Percentiles rank a stretch among this genome's conserved stretches.
Evolutionary conservation across 768 basidiomycete species (phyloP).

Genomic region (Thelephora ganbajun): DNA sequence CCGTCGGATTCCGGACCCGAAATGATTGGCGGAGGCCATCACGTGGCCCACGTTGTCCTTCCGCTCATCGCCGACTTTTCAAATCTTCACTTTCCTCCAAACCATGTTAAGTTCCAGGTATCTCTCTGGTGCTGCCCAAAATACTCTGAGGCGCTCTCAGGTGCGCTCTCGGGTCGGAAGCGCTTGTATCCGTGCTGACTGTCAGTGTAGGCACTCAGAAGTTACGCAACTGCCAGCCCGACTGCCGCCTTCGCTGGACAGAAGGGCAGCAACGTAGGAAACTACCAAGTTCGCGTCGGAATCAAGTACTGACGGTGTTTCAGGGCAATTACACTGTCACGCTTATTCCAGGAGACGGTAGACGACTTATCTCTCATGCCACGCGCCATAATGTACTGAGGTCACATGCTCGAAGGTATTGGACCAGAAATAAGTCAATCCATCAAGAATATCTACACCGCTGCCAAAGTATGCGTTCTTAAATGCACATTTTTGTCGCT

Average conservation of each 20-base stretch:
- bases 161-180: constrained; percentile 20
- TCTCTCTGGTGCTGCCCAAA: constrained; percentile 40
- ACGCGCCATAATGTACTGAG: constrained; percentile 9
- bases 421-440: constrained; percentile 97
- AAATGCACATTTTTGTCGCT: neutral
- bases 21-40: constrained; percentile 3
- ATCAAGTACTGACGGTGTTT: neutral
- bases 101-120: constrained; percentile 50
- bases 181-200: neutral
- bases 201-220: constrained; percentile 33
- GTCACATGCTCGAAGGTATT: constrained; percentile 52
- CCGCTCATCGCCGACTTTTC: constrained; percentile 8
- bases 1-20: constrained; percentile 3
- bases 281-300: neutral
- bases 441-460: constrained; percentile 84
- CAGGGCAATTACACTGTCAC: constrained; percentile 97
- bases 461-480: constrained; percentile 51
- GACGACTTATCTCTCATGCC: constrained; percentile 12
- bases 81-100: constrained; percentile 11
- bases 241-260: constrained; percentile 85
- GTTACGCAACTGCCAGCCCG: constrained; percentile 61
- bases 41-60: constrained; percentile 7
- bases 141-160: constrained; percentile 32
- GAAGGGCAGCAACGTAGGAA: constrained; percentile 73
- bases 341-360: constrained; percentile 93